phyloP scores from a whole-genome alignment of 139 green algal genomes.

The Chlamydomonas sp. region DNA sequence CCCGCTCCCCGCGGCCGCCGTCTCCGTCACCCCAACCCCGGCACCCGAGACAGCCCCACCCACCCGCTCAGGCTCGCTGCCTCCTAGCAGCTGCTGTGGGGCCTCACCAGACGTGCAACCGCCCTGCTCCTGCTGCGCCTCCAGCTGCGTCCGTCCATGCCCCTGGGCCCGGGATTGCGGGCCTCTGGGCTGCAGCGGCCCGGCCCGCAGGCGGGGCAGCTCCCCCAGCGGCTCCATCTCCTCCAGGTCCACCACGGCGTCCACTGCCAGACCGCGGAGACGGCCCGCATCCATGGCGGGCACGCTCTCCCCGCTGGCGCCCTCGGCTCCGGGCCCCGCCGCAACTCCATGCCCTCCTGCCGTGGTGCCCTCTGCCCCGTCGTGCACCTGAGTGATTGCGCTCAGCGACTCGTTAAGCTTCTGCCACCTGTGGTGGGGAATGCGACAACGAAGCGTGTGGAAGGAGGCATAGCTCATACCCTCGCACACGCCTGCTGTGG shows the following conservation, averaged over 20 bases:
- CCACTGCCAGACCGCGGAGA: conserved; percentile 43
- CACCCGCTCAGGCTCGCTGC: too few species aligned
- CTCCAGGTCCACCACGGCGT: conserved; percentile 48
- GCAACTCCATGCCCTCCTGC: neutral
- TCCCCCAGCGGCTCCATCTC: neutral
- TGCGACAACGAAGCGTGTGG: neutral
- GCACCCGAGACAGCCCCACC: too few species aligned
- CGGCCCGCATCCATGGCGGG: conserved; percentile 17
- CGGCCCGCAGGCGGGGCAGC: neutral
- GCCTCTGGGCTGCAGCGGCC: neutral
- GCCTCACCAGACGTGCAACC: too few species aligned
- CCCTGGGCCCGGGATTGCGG: too few species aligned
- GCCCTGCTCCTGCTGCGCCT: too few species aligned
- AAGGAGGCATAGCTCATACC: too few species aligned
- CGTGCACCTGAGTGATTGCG: conserved; percentile 60
- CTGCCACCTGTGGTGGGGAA: conserved; percentile 43
- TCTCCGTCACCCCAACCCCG: too few species aligned
- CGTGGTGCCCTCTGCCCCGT: conserved; percentile 38
- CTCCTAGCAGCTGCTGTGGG: too few species aligned
- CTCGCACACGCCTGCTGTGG: too few species aligned
- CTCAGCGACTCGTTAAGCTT: conserved; percentile 37
- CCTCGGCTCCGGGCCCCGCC: neutral
- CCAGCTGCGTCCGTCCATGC: too few species aligned
- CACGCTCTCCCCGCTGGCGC: conserved; percentile 1
- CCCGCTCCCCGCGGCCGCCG: too few species aligned